phyloP scores from a whole-genome alignment of 441 rosid species.

The Corymbia calophylla region DNA sequence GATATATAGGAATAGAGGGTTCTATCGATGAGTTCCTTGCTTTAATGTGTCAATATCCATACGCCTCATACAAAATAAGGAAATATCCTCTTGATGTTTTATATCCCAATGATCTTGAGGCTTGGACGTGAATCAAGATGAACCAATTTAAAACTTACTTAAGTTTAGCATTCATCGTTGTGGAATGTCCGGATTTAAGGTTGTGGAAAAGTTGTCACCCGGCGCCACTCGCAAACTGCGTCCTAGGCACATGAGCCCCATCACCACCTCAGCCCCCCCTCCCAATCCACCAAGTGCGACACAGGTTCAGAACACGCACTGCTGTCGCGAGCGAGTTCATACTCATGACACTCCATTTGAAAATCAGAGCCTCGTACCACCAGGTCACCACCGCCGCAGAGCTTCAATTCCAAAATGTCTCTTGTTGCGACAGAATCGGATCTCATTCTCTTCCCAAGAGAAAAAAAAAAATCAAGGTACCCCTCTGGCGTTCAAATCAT shows the following conservation, averaged over 20 bases:
- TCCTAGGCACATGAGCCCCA: not conserved
- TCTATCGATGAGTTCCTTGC: accelerated
- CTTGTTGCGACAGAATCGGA: not conserved
- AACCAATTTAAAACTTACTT: too few species aligned
- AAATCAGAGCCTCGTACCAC: not conserved
- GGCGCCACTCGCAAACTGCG: not conserved
- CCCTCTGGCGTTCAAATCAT: not conserved
- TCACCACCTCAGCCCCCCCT: not conserved
- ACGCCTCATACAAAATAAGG: accelerated
- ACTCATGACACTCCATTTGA: not conserved
- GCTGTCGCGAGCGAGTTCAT: not conserved
- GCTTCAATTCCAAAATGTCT: not conserved
- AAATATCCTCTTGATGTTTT: too few species aligned
- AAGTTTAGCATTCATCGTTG: not conserved
- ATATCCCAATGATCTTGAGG: too few species aligned
- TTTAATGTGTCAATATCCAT: accelerated
- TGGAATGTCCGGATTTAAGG: not conserved
- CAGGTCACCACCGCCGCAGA: not conserved
- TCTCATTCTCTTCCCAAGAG: not conserved
- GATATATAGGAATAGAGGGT: accelerated
- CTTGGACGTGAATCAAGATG: accelerated
- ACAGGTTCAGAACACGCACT: not conserved
- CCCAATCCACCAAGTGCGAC: not conserved
- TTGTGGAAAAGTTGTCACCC: not conserved
- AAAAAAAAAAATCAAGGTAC: not conserved